Evolutionary conservation across 306 rosid genomes (phyloP), one percentile per base, ranked within the genome.

Genomic region (Echinosophora koreensis): DNA sequence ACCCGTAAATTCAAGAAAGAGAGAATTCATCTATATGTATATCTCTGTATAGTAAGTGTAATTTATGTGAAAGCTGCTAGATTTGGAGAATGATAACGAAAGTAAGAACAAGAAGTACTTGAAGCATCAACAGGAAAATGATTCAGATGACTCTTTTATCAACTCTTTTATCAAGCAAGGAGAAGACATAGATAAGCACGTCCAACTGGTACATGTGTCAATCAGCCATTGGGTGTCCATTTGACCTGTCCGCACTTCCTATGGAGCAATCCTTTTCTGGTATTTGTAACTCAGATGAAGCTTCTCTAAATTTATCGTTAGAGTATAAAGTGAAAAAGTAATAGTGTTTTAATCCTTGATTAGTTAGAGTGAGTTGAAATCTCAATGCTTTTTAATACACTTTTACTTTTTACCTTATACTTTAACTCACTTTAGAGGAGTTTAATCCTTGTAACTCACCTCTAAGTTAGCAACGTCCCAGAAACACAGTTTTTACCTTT

Each of bases 31-130:
- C 64, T 41, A 28, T 42, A 13, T 84, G 80, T 76, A 67, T 67
- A 82, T 42, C 69, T 39, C 42, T 76, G 85, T 80, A 84, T 80
- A 75, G 58, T 65, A 10, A 65, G 41, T 68, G 76, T 80, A 78
- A 54, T 64, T 42, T 49, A 41, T 42, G 32, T 11, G 16, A 47
- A 47, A 47, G 15, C 6, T 11, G 15, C 52, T 47, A 47, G 52
- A 47, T 47, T 47, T 47, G 52, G 52, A 47, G 52, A 47, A 47
- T 47, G 15, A 47, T 15, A 47, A 47, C 52, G 46, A 46, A 46
- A 12, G 16, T 47, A 12, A 12, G 5, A 47, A 47, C 52, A 47
- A 47, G 13, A 3, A 47, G 16, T 12, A 47, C 15, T 47, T 12
- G 52, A 47, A 47, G 52, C 15, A 13, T 47, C 16, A 4, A 1